Base-by-base conservation (phyloP, 1,139 yeast genomes). In the Sugiyamaella grinbergsii region DNA sequence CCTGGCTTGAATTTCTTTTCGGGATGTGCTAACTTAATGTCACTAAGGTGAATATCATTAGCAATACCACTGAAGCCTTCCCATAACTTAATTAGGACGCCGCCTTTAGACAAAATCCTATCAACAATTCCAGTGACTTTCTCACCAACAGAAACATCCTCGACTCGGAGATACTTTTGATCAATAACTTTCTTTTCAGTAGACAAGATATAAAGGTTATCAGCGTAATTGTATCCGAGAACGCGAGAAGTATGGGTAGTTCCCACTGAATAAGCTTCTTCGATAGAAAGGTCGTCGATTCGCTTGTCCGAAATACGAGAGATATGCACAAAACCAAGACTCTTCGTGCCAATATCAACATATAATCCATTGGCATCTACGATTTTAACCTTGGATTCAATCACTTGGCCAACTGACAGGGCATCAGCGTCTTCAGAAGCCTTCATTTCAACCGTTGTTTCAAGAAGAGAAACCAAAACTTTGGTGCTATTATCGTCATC, bases 1-100 rank as follows among this genome's bases (percentile, higher is more conserved):
- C 96, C 98, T 46, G 81, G 80, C 68, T 87, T 88, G 75, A 83
- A 93, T 65, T 90, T 88, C 72, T 93, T 81, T 69, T 93, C 98
- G 4, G 98, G 98, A 64, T 90, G 85, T 5, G 83, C 81, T 57
- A 93, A 75, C 64, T 82, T 85, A 54, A 86, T 78, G 67, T 93
- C 99, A 58, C 95, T 84, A 69, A 93, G 80, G 62, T 91, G 96
- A 34, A 74, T 66, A 26, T 82, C 75, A 18, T 90, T 86, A 28
- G 88, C 98, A 58, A 78, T 72, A 2, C 90, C 98, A 50, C 79
- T 82, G 58, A 88, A 85, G 2, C 77, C 78, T 45, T 81, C 83
- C 53, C 82, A 80, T 11, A 89, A 63, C 60, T 80, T 82, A 34
- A 93, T 77, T 40, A 79, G 68, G 29, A 93, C 76, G 19, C 96